Evolutionary conservation across 345 rosid genomes (phyloP).

Genomic region (Ceriops decandra): DNA sequence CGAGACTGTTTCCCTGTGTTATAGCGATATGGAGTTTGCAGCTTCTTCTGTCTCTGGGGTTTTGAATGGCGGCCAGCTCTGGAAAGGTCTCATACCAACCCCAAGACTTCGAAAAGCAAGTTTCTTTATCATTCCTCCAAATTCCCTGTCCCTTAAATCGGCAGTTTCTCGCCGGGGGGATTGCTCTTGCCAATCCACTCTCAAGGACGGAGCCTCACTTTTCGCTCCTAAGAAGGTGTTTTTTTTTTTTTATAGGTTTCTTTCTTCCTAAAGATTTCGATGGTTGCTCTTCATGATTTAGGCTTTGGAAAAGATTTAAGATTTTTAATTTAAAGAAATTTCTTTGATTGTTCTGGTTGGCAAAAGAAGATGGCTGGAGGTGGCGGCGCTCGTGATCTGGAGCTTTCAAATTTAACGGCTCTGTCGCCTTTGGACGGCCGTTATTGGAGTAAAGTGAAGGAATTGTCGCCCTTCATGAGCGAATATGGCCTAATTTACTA

Average conservation of each 20-base stretch:
- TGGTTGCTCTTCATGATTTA: no score
- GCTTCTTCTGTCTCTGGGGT: slow-evolving; percentile 18
- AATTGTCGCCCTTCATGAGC: slow-evolving; percentile 78
- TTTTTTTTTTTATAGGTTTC: background rate
- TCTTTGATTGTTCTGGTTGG: slow-evolving; percentile 21
- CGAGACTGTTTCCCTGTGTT: no score
- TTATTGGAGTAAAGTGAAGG: slow-evolving; percentile 83
- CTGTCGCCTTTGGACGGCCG: slow-evolving; percentile 93
- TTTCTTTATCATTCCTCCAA: background rate
- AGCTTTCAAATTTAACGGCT: slow-evolving; percentile 73
- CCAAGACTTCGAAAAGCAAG: background rate
- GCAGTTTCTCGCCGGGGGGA: slow-evolving; percentile 14
- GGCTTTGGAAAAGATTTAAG: background rate
- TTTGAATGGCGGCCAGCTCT: slow-evolving; percentile 14
- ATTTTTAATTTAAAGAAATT: background rate
- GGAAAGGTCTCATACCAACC: background rate
- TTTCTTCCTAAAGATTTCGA: no score
- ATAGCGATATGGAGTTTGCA: slow-evolving; percentile 16
- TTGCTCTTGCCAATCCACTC: slow-evolving; percentile 22
- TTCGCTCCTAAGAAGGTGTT: slow-evolving; percentile 10
- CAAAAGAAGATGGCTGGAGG: slow-evolving; percentile 39
- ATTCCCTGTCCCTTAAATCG: slow-evolving; percentile 26
- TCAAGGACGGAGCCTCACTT: slow-evolving; percentile 22
- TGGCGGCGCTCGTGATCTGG: slow-evolving; percentile 35
- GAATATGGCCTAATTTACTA: slow-evolving; percentile 79